phyloP scores from a whole-genome alignment of 2,329 filamentous ascomycete species.

The Curvularia sp. region DNA sequence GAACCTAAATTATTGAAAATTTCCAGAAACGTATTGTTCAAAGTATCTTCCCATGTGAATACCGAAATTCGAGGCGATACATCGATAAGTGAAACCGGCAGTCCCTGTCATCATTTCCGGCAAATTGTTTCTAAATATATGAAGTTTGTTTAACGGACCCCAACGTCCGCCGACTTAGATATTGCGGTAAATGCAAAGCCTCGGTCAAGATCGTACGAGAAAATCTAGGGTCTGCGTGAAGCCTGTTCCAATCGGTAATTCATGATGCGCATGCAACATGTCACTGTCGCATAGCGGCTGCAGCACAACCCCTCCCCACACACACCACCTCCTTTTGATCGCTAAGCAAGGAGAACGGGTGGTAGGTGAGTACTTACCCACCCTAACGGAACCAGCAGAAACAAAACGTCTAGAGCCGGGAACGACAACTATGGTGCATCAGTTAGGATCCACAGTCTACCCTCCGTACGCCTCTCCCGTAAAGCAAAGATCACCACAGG shows the following conservation, averaged over 20 bases:
- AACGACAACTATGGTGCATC: not conserved
- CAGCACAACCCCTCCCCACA: not conserved
- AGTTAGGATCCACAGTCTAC: not conserved
- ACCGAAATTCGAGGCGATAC: not conserved
- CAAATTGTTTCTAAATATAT: not conserved
- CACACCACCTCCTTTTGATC: not conserved
- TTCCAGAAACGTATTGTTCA: not conserved
- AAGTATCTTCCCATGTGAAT: not conserved
- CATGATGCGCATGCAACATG: not conserved
- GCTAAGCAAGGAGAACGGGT: slow-evolving; percentile 1
- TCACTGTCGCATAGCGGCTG: slow-evolving; percentile 5
- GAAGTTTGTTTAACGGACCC: not conserved
- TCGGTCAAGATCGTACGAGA: not conserved
- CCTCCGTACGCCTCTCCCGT: not conserved
- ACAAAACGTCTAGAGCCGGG: not conserved
- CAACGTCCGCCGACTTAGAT: not conserved
- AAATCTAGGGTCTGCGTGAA: not conserved
- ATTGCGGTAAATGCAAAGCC: not conserved
- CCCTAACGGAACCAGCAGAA: not conserved
- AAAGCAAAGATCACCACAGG: not conserved
- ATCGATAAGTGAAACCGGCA: not conserved
- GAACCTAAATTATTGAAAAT: not conserved
- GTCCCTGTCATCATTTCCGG: not conserved
- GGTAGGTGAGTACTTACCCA: not conserved
- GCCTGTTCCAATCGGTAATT: not conserved